Base-by-base conservation (phyloP, 1,284 basidiomycete genomes). In the Exsudoporus floridanus region DNA sequence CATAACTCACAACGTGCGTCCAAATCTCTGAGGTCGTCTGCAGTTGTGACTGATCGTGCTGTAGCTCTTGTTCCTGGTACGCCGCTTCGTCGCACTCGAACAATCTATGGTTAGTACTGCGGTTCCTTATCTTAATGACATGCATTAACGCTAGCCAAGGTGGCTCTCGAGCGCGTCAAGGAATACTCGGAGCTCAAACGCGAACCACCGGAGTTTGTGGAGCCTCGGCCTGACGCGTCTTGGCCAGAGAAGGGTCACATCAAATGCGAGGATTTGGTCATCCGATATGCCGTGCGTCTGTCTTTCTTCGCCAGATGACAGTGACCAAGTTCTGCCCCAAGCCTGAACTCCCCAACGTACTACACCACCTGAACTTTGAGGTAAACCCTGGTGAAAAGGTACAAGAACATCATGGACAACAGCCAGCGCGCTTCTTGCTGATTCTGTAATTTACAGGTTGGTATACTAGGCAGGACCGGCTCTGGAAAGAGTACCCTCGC, bases 401-500 rank as follows among this genome's bases (percentile, higher is more conserved):
- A 58, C 7, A 25, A 10, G 3, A n/a, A 13, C 16, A 5, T 35
- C n/a, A 2, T 28, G 13, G 13, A 44, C 16, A 1, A 33, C 19
- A 25, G 7, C 6, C 13, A 7, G 14, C 10, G 5, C 4, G 6
- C n/a, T 33, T 38, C 21, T 53, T 35, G 7, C 31, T 64, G 37
- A 63, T 31, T n/a, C 5, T n/a, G 16, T 25, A 19, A 21, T 37
- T 36, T 38, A 23, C 37, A 83, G 78, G 74, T 96, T 50, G 96
- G 94, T 21, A 87, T 98, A 54, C 81, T 98, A 5, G 94, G 93
- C 46, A 77, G 92, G 43, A 97, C 94, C 0, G 95, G 96, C 27
- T 87, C 83, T 23, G 92, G 92, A 42, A 94, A 95, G 74, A 90
- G 86, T 52, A 97, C 94, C 1, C 80, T 98, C 16, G 94, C 94